Evolutionary conservation across 164 flowering plant genomes (phyloP), one percentile per base, ranked within the genome.

Genomic region (Saururus chinensis): DNA sequence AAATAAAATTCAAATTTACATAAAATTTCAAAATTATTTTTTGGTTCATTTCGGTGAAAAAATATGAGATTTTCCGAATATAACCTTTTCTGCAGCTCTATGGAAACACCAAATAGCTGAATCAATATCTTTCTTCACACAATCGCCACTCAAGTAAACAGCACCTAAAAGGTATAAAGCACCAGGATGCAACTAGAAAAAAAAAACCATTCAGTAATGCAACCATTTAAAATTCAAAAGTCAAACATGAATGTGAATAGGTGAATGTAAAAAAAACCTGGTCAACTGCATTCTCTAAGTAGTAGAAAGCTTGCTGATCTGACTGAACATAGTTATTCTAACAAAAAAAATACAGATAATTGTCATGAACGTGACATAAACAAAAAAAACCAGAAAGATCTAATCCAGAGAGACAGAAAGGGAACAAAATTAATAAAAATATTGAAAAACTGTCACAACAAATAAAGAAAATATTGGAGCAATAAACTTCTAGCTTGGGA

Each of bases 101-200:
- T 85, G 95, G 78, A 95, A 93, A 73, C 97, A 95, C 95, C 97
- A 95, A 42, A 91, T 54, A 49, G 99, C 97, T 23, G 83, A 83
- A 51, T 81, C 76, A 66, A 82, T 61, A 74, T 95, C 96, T 79
- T 83, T 77, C 72, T 81, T 80, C 73, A 91, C 86, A 58, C 97
- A 91, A 62, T 95, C 99, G 59, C 99, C 97, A 10, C 95, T 81
- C 74, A 88, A 73, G 69, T 90, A 85, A 52, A 93, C 87, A 64
- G 86, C 76, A 56, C 97, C 97, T 26, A 90, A 72, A 67, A 93
- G 96, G 71, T 86, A 93, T 54, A 90, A 89, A 51, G 97, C 96
- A 64, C 82, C 96, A 63, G 97, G 92, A 81, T 93, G 97, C 80
- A 93, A 71, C 99, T 93, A 76, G 49, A 77, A 69, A 22, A 70